Percentiles rank a stretch among this genome's conserved stretches.
phyloP scores from a whole-genome alignment of 768 basidiomycete genomes.

The Nidularia pulvinata region DNA sequence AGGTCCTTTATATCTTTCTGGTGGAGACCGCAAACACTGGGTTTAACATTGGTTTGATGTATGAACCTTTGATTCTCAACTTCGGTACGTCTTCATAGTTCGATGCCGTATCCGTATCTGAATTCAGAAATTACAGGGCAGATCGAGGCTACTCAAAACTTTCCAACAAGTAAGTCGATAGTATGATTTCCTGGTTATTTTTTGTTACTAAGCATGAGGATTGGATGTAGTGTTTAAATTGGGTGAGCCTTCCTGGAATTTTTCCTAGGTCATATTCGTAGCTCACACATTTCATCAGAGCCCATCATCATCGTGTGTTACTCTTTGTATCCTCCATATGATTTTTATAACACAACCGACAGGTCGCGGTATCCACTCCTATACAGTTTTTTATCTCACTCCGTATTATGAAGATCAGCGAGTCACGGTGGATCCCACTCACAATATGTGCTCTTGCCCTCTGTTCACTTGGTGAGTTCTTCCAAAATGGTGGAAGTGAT shows the following conservation, averaged over 20 bases:
- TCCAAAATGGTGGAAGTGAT: background rate
- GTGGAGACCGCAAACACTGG: slow-evolving; percentile 17
- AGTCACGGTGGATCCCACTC: slow-evolving; percentile 10
- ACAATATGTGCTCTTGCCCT: slow-evolving; percentile 9
- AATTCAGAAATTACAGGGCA: background rate
- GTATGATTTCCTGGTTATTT: background rate
- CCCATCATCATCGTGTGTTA: slow-evolving; percentile 8
- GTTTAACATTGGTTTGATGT: slow-evolving; percentile 16
- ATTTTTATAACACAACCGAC: background rate
- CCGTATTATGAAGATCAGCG: slow-evolving; percentile 12
- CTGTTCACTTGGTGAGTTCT: slow-evolving; percentile 8
- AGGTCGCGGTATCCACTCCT: slow-evolving; percentile 16
- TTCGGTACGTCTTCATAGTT: slow-evolving; percentile 9
- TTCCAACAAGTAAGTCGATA: slow-evolving; percentile 4
- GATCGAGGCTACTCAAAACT: background rate
- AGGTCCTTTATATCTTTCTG: slow-evolving; percentile 20
- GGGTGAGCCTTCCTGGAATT: no score
- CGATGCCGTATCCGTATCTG: background rate
- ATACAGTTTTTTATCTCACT: slow-evolving; percentile 18
- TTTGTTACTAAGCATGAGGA: background rate
- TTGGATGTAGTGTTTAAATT: no score
- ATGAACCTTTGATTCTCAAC: slow-evolving; percentile 14
- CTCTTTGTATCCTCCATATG: background rate
- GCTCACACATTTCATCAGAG: slow-evolving; percentile 2
- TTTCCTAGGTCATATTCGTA: no score